Evolutionary conservation across 768 basidiomycete species (phyloP), one percentile per base, ranked within the genome.

Genomic region (Leccinum obscurum): DNA sequence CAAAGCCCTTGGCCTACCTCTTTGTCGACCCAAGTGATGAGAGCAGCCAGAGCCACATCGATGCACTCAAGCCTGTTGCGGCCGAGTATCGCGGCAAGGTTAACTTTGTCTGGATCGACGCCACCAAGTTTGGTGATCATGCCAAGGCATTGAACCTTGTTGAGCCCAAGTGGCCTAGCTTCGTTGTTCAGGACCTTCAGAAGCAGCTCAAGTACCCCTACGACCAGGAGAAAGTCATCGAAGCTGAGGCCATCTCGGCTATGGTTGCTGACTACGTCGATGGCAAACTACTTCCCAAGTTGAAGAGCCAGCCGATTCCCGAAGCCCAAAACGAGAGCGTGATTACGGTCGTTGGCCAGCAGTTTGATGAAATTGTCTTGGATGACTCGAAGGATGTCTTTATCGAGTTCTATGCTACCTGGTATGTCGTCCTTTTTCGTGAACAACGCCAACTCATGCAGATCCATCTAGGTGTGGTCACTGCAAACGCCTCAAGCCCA

Each of bases 71-170:
- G 66, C 87, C 93, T 9, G 74, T 96, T 55, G 97, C 97, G 7
- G 78, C 85, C 55, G 85, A 87, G 71, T 85, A 85, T 81, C 93
- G 92, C 77, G 83, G 86, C 67, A 88, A 92, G 77, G 70, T 98
- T 72, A 97, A 97, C 87, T 97, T 98, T 74, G 96, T 98, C 62
- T 96, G 89, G 88, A 98, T 99, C 67, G 97, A 99, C 74, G 95
- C 93, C 24, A 78, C 89, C 78, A 94, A 95, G 75, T 99, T 95
- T 68, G 86, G 85, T 68, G 96, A 98, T 69, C 97, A 99, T 78
- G 97, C 89, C 66, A 95, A 93, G 76, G 91, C 92, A 2, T 84
- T 99, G 59, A 96, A 95, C 82, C 83, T 99, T 58, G 72, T 74
- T 28, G 92, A 93, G 69, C 76, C 86, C 67, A 89, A 89, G 67